phyloP scores from a whole-genome alignment of 768 basidiomycete species.

The Psilocybe cubensis region DNA sequence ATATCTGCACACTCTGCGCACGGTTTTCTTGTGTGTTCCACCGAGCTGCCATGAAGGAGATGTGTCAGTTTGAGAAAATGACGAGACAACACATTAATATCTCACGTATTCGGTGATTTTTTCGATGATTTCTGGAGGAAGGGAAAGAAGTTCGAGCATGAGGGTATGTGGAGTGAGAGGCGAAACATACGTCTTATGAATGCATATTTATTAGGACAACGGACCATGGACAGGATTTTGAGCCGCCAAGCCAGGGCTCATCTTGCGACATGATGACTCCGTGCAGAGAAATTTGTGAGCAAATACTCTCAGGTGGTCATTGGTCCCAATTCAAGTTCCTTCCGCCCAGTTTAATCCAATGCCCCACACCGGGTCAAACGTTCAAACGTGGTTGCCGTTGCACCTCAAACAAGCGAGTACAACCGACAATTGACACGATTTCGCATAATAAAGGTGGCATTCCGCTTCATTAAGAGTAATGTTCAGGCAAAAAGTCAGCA shows the following conservation, averaged over 20 bases:
- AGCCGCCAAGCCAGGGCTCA: constrained; percentile 4
- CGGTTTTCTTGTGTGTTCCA: constrained; percentile 19
- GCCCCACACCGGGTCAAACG: background rate
- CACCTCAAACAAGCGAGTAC: background rate
- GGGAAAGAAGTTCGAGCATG: constrained; percentile 19
- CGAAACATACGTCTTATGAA: background rate
- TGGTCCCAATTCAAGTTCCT: background rate
- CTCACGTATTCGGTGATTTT: constrained; percentile 18
- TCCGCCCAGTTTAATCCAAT: background rate
- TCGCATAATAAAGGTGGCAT: background rate
- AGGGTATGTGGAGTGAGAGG: background rate
- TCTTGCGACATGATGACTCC: constrained; percentile 1
- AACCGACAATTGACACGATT: background rate
- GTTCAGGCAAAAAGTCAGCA: background rate
- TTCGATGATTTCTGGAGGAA: constrained; percentile 21
- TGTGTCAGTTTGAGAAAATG: background rate
- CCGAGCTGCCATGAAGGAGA: constrained; percentile 9
- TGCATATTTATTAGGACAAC: background rate
- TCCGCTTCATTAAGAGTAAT: background rate
- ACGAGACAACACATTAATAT: background rate
- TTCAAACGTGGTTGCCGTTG: background rate
- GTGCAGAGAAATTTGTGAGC: background rate
- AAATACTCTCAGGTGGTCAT: background rate
- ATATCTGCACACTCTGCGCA: constrained; percentile 16
- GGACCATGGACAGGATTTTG: constrained; percentile 4